phyloP scores from a whole-genome alignment of 352 stramenopile genomes.

The Pythium biforme region DNA sequence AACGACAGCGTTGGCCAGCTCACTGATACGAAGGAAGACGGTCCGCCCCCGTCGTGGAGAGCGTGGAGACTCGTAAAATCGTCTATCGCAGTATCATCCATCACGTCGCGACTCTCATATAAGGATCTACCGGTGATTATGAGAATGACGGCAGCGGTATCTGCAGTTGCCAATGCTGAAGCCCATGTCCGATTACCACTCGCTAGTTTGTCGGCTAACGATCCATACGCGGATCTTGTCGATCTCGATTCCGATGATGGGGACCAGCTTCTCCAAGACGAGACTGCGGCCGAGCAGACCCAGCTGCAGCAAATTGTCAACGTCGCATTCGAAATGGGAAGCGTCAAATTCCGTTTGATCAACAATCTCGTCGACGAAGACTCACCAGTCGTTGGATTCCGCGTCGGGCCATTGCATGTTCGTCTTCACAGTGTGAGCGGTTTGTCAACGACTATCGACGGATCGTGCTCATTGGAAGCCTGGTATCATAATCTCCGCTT shows the following conservation, averaged over 20 bases:
- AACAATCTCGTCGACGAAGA: constrained; percentile 84
- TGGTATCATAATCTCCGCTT: constrained; percentile 87
- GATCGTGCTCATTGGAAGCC: constrained; percentile 53
- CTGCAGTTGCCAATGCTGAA: constrained; percentile 8
- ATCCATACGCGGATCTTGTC: constrained; percentile 25
- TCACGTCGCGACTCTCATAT: constrained; percentile 64
- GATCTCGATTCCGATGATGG: constrained; percentile 16
- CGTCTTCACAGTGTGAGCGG: constrained; percentile 31
- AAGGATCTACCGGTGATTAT: constrained; percentile 69
- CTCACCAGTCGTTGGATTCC: constrained; percentile 70
- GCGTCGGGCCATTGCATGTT: constrained; percentile 42
- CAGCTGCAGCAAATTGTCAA: constrained; percentile 7
- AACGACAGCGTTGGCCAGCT: not conserved
- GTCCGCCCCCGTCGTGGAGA: constrained; percentile 40
- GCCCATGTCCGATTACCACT: constrained; percentile 19
- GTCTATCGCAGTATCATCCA: constrained; percentile 43
- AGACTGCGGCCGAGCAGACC: not conserved
- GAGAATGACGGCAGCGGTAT: constrained; percentile 36
- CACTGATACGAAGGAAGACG: not conserved
- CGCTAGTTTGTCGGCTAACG: constrained; percentile 15
- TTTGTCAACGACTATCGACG: constrained; percentile 31
- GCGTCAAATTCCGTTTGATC: constrained; percentile 67
- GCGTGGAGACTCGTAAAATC: constrained; percentile 48
- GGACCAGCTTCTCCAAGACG: not conserved
- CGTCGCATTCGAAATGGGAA: constrained; percentile 29